Evolutionary conservation across 495 filamentous ascomycete genomes (phyloP), one percentile per base, ranked within the genome.

Genomic region (Cladorrhinum samala): DNA sequence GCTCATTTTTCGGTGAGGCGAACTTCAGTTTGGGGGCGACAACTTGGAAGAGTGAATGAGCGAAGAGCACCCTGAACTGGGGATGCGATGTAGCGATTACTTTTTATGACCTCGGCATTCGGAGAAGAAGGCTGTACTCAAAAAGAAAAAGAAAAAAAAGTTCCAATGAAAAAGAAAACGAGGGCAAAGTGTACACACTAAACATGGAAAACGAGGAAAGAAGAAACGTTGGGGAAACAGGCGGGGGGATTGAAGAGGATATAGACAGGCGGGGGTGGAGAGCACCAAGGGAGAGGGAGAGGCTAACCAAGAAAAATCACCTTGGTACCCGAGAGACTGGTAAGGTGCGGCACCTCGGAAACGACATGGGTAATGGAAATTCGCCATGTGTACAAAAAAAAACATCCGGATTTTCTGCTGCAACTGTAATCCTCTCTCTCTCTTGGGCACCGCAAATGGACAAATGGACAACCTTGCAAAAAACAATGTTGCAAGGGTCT

Each of bases 271-370:
- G 18, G 18, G 42, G 18, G 7, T 9, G 42, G 20, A 19, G 19
- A 45, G 42, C 18, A 6, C 42, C 18, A 11, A 45, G 23, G 14
- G 11, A 39, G 37, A 39, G 14, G 37, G 2, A 16, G 17, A n/a
- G 37, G 37, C 14, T 39, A 2, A 41, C n/a, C 14, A n/a, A n/a
- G n/a, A 33, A 33, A 33, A 6, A 11, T 11, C 27, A 33, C 13
- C 8, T 13, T 45, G 19, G 42, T 9, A 45, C 42, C 42, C 42
- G 42, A 45, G 42, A 24, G 42, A 45, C 18, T 45, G 42, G 42
- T 45, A 45, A 41, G 39, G 8, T 41, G 16, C 37, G 37, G 37
- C 37, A 16, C 37, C 37, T 39, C 37, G 13, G 14, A 39, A 39
- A 39, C 13, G 13, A 39, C 2, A 16, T 14, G 30, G 11, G 3